These are phyloP conservation scores for Vitis hybrid DNA, from an alignment of 177 flowering plant genomes.

Conservation along the genomic window DNA sequence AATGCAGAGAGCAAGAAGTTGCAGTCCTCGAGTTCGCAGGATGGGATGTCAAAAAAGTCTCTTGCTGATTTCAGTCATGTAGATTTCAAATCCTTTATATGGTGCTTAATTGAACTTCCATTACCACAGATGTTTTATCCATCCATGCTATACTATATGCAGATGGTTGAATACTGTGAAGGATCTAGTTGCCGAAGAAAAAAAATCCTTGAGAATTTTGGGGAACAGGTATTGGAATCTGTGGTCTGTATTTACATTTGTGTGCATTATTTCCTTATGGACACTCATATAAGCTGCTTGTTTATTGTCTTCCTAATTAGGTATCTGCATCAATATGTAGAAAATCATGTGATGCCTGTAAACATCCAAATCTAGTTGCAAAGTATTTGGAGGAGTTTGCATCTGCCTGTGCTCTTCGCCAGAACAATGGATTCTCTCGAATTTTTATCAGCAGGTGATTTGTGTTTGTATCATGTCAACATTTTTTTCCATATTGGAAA, in stretches of 20 bases:
- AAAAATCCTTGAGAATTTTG: conserved; percentile 85
- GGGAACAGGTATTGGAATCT: conserved; percentile 66
- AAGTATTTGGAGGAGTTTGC: conserved; percentile 62
- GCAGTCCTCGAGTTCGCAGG: conserved; percentile 44
- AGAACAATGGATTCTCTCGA: conserved; percentile 32
- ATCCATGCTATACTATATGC: conserved; percentile 9
- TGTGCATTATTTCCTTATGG: too few relatives aligned
- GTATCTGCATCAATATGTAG: conserved; percentile 61
- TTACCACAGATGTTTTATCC: conserved; percentile 1
- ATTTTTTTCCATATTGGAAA: neutral
- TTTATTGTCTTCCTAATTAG: conserved; percentile 27
- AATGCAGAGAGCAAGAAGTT: conserved; percentile 54
- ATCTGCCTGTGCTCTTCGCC: conserved; percentile 27
- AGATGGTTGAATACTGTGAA: conserved; percentile 93
- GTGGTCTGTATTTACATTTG: neutral
- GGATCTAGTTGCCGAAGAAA: conserved; percentile 80
- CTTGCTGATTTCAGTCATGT: conserved; percentile 68
- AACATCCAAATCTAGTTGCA: conserved; percentile 70
- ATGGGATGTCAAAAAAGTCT: conserved; percentile 49
- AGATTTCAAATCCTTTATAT: conserved; percentile 8
- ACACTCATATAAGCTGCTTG: too few relatives aligned
- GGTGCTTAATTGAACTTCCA: neutral
- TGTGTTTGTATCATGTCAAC: neutral
- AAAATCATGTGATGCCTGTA: conserved; percentile 91
- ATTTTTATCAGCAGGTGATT: conserved; percentile 63